A percentile compares a stretch with the other conserved stretches of the same genome.
These are phyloP conservation scores for Chlorella sp. DNA, from an alignment of 139 green algal genomes.

Conservation along the genomic window DNA sequence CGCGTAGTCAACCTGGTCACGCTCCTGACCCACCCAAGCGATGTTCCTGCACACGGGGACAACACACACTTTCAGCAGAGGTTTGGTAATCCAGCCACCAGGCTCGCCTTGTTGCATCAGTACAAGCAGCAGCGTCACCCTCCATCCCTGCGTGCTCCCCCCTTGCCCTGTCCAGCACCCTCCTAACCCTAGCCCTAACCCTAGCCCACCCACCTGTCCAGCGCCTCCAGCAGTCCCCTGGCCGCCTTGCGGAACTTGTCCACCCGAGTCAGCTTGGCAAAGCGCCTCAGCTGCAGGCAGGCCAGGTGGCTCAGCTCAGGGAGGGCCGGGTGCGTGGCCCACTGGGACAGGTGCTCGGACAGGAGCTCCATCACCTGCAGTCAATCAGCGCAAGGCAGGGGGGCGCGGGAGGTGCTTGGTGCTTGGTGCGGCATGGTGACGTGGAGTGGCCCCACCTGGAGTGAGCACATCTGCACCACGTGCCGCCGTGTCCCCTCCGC, in stretches of 20 bases:
- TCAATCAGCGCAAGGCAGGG: too few species aligned
- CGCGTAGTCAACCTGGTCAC: constrained; percentile 49
- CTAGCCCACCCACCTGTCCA: constrained; percentile 31
- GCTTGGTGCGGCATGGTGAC: too few species aligned
- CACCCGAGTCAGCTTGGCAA: constrained; percentile 63
- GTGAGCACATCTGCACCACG: too few species aligned
- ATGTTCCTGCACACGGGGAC: constrained; percentile 38
- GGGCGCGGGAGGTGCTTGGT: too few species aligned
- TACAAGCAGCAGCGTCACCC: too few species aligned
- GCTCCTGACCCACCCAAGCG: constrained; percentile 45
- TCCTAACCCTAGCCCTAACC: background rate
- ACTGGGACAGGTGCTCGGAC: constrained; percentile 71
- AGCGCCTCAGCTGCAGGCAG: constrained; percentile 59
- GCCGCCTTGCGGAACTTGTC: constrained; percentile 63
- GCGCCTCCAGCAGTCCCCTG: constrained; percentile 48
- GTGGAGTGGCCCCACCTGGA: too few species aligned
- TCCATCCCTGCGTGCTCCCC: too few species aligned
- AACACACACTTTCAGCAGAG: too few species aligned
- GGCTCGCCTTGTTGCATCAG: too few species aligned
- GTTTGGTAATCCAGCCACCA: too few species aligned
- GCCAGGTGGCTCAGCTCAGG: constrained; percentile 82
- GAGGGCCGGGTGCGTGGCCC: constrained; percentile 72
- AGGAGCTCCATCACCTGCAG: constrained; percentile 71
- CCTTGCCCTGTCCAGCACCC: too few species aligned
- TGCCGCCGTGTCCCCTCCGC: too few species aligned